Evolutionary conservation across 331 rosid genomes (phyloP).

Genomic region (Quercus lobata): DNA sequence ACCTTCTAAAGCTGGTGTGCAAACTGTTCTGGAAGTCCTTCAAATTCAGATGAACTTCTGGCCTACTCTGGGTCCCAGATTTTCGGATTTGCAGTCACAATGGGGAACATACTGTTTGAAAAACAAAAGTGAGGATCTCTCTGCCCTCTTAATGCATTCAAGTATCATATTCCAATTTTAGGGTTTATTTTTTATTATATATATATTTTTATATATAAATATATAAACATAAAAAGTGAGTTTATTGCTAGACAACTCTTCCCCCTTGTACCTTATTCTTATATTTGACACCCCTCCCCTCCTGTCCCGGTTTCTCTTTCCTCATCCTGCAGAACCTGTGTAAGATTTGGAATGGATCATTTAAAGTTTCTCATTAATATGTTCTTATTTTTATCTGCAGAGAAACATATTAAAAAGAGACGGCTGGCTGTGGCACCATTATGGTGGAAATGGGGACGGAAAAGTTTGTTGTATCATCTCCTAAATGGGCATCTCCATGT

Average conservation of each 20-base stretch:
- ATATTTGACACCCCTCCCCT: too few relatives aligned
- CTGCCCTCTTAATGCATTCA: constrained; percentile 6
- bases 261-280: not conserved
- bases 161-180: not conserved
- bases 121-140: constrained; percentile 56
- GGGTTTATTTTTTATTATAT: too few relatives aligned
- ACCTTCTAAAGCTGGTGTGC: constrained; percentile 76
- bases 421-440: constrained; percentile 32
- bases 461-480: constrained; percentile 31
- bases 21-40: constrained; percentile 74
- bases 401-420: constrained; percentile 42
- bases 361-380: not conserved
- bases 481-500: constrained; percentile 32
- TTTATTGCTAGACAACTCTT: not conserved
- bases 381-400: constrained; percentile 26
- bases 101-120: constrained; percentile 34
- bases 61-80: constrained; percentile 56
- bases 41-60: constrained; percentile 77
- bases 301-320: too few relatives aligned
- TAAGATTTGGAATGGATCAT: not conserved
- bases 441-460: constrained; percentile 57
- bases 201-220: too few relatives aligned
- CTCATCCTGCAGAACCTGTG: not conserved
- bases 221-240: not conserved
- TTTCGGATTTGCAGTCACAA: constrained; percentile 50